Evolutionary conservation across 176 grass and related monocot genomes (phyloP).

Genomic region (Poa pratensis): DNA sequence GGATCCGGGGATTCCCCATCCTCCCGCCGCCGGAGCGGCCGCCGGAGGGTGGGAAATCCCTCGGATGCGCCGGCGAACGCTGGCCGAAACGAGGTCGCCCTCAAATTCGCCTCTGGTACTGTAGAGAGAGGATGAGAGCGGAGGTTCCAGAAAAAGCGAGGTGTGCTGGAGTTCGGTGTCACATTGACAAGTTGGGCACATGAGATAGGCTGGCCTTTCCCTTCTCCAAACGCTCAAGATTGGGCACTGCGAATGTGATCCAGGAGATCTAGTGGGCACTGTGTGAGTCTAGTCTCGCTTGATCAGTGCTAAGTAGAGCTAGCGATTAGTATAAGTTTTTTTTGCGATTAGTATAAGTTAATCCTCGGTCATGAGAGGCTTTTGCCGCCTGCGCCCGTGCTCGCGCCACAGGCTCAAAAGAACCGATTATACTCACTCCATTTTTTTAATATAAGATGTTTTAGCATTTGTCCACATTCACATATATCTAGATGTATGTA

Average conservation of each 20-base stretch:
- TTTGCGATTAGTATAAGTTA: not conserved
- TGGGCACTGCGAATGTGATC: not conserved
- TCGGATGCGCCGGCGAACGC: too few relatives aligned
- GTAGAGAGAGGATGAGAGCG: too few relatives aligned
- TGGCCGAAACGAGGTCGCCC: too few relatives aligned
- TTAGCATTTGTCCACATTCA: too few relatives aligned
- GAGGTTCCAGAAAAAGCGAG: too few relatives aligned
- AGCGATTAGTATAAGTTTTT: constrained; percentile 13
- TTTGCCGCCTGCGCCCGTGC: constrained; percentile 43
- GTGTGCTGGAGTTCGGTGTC: too few relatives aligned
- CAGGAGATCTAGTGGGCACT: not conserved
- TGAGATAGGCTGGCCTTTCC: constrained; percentile 26
- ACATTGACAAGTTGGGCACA: constrained; percentile 29
- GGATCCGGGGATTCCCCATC: too few relatives aligned
- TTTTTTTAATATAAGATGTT: too few relatives aligned
- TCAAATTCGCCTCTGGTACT: too few relatives aligned
- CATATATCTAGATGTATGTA: too few relatives aligned
- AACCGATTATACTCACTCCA: not conserved
- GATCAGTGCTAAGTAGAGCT: not conserved
- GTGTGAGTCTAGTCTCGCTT: constrained; percentile 11
- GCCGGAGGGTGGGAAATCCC: too few relatives aligned
- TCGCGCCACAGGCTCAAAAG: constrained; percentile 18
- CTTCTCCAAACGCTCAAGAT: not conserved
- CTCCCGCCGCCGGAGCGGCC: too few relatives aligned
- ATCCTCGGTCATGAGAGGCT: not conserved